phyloP scores from a whole-genome alignment of 2,329 filamentous ascomycete genomes.

The Immersiporthe knoxdaviesiana region DNA sequence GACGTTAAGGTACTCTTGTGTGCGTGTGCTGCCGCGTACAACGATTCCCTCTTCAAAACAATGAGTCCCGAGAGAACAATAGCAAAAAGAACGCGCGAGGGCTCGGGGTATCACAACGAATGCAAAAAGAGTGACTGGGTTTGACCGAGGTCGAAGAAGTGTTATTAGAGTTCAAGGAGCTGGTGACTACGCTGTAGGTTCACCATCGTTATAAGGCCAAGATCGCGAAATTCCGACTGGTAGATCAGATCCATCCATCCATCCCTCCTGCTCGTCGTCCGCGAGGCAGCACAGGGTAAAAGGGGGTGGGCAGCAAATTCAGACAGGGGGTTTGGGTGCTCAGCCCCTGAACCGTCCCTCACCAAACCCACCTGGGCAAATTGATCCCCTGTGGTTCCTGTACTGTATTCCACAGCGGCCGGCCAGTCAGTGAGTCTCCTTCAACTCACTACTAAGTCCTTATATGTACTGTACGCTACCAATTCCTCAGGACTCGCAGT shows the following conservation, averaged over 20 bases:
- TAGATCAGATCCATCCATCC: constrained; percentile 14
- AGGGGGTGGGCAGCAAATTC: not conserved
- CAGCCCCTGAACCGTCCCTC: constrained; percentile 9
- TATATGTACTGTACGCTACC: too few relatives aligned
- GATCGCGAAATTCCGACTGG: constrained; percentile 12
- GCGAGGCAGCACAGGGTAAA: constrained; percentile 7
- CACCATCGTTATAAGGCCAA: constrained; percentile 17
- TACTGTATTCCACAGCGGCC: not conserved
- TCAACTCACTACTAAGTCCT: not conserved
- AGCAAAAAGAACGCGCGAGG: constrained; percentile 13
- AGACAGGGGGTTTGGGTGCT: constrained; percentile 10
- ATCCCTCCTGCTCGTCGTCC: not conserved
- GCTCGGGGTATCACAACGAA: constrained; percentile 22
- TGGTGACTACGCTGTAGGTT: constrained; percentile 7
- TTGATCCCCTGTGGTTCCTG: constrained; percentile 5
- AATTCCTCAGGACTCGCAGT: not conserved
- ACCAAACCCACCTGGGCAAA: constrained; percentile 9
- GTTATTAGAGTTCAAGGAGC: constrained; percentile 9
- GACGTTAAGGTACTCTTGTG: constrained; percentile 2
- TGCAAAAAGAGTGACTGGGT: constrained; percentile 26
- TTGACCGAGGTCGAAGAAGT: constrained; percentile 17
- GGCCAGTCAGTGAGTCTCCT: not conserved
- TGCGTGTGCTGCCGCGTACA: not conserved
- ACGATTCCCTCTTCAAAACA: constrained; percentile 10
- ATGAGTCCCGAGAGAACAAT: constrained; percentile 12